Evolutionary conservation across 1,284 basidiomycete species (phyloP), one percentile per base, ranked within the genome.

Genomic region (Sparassis latifolia): DNA sequence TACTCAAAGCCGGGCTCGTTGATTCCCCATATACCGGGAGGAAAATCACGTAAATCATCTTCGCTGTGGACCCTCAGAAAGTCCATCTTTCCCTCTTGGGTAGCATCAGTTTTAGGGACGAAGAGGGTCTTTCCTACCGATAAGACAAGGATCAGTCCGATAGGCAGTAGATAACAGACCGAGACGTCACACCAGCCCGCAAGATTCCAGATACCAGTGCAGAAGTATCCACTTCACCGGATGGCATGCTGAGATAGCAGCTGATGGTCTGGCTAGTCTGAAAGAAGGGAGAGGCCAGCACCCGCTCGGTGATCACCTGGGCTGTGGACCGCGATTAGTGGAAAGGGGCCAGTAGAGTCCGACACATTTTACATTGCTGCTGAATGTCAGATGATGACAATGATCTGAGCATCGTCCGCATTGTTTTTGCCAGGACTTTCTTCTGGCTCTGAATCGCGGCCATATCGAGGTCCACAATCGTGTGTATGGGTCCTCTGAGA

Each of bases 171-270:
- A 49, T 50, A 37, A 53, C 70, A 39, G 54, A 37, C 27, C 27
- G 42, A 35, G 47, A 53, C 47, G 42, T 47, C 57, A 43, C 31
- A 82, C 82, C 78, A 33, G 70, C 62, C 42, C 66, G 60, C 40
- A 86, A 62, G 47, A 80, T 73, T 31, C 73, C 72, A 29, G 66
- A 61, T 20, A 76, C 72, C 44, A 89, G 60, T 0, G 62, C 59
- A 6, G 71, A 61, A 0, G 88, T 89, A 58, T 84, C 75, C 40
- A 82, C 70, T 59, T 90, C 88, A 6, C 76, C 84, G 7, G 74
- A 63, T 10, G 85, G 84, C 87, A 90, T 89, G 66, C 79, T 89
- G 44, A 90, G 70, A 63, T 84, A 90, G 65, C 88, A 90, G 68
- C 84, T 81, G 32, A 89, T 62, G 10, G 71, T 71, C 52, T 65